phyloP scores from a whole-genome alignment of 2,329 filamentous ascomycete genomes.

The Neopestalotiopsis sp. region DNA sequence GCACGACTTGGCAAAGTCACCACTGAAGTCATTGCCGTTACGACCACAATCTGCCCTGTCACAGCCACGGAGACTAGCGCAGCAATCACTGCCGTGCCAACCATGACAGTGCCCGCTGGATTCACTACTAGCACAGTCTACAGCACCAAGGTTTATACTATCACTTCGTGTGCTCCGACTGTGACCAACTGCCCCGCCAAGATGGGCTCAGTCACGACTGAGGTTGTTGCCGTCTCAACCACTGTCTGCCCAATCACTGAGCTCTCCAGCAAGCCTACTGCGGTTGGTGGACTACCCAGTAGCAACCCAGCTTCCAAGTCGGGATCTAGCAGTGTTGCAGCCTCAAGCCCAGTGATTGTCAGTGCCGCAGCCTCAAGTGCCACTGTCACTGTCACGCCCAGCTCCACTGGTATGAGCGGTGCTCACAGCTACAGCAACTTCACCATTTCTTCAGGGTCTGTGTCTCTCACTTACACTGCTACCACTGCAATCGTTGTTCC shows the following conservation, averaged over 20 bases:
- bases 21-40: slow-evolving; percentile 34
- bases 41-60: slow-evolving; percentile 25
- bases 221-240: slow-evolving; percentile 41
- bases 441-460: background rate
- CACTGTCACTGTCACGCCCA: background rate
- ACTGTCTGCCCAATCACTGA: slow-evolving; percentile 56
- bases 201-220: slow-evolving; percentile 28
- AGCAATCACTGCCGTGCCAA: slow-evolving; percentile 14
- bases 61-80: slow-evolving; percentile 20
- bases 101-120: slow-evolving; percentile 5
- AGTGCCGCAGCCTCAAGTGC: background rate
- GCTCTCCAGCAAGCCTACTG: slow-evolving; percentile 34
- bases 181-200: slow-evolving; percentile 11
- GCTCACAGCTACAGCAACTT: background rate
- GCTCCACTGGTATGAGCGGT: background rate
- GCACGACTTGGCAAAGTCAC: slow-evolving; percentile 21
- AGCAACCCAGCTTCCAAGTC: background rate
- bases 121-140: slow-evolving; percentile 18
- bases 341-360: slow-evolving; percentile 31
- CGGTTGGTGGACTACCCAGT: background rate
- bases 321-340: slow-evolving; percentile 61
- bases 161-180: slow-evolving; percentile 11
- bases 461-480: background rate
- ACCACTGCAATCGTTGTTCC: slow-evolving; percentile 3
- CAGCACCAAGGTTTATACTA: background rate